Evolutionary conservation across 2,329 filamentous ascomycete genomes (phyloP).

Genomic region (Botryotinia convoluta): DNA sequence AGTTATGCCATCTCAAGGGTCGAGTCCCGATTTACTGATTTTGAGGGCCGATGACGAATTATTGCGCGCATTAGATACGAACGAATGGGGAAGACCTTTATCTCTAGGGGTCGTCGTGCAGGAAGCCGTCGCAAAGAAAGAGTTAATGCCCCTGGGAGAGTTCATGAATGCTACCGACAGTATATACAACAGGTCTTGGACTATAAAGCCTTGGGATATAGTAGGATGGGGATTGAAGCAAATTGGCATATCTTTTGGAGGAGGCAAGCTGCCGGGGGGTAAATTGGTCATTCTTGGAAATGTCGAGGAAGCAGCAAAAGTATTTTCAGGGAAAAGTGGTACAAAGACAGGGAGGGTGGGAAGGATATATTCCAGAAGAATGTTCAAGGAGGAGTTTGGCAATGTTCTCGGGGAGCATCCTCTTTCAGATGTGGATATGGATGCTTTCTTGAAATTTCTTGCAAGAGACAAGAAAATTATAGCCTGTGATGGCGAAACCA

Average conservation of each 20-base stretch:
- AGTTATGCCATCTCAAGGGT: conserved; percentile 42
- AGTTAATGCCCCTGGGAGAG: conserved; percentile 67
- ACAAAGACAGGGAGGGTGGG: conserved; percentile 55
- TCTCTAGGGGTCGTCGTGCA: conserved; percentile 74
- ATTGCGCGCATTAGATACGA: conserved; percentile 67
- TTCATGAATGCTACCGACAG: conserved; percentile 66
- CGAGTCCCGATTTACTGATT: conserved; percentile 49
- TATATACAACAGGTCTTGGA: conserved; percentile 76
- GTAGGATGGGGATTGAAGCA: conserved; percentile 74
- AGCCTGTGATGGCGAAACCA: conserved; percentile 61
- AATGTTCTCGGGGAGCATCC: conserved; percentile 49
- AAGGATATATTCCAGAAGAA: conserved; percentile 63
- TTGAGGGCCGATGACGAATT: conserved; percentile 61
- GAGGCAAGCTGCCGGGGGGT: conserved; percentile 57
- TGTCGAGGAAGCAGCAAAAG: conserved; percentile 56
- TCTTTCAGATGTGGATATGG: conserved; percentile 63
- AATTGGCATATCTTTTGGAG: conserved; percentile 56
- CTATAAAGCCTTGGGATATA: conserved; percentile 62
- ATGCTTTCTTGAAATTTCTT: conserved; percentile 68
- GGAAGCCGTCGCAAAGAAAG: conserved; percentile 67
- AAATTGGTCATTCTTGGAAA: conserved; percentile 65
- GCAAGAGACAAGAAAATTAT: conserved; percentile 62
- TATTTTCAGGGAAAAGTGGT: conserved; percentile 48
- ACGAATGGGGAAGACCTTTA: conserved; percentile 76
- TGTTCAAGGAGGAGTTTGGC: conserved; percentile 60